A percentile compares a stretch with the other conserved stretches of the same genome.
phyloP scores from a whole-genome alignment of 805 yeast genomes.

The Candida ascalaphidarum region DNA sequence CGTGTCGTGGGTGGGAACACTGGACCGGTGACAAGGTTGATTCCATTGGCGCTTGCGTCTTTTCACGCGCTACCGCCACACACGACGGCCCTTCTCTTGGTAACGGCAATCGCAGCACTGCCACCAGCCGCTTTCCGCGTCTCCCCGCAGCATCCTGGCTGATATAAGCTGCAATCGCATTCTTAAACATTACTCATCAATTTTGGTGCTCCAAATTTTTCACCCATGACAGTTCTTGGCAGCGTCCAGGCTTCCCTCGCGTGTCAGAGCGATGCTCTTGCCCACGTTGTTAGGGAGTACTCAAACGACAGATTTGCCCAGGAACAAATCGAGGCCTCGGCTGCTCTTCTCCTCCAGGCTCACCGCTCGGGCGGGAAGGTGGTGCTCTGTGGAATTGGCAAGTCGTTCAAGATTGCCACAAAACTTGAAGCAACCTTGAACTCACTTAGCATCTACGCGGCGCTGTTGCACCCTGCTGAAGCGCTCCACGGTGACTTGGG shows the following conservation, averaged over 20 bases:
- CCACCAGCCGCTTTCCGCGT: too few species aligned
- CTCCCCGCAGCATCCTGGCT: too few species aligned
- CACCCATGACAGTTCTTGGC: too few species aligned
- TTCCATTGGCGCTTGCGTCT: too few species aligned
- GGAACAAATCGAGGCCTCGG: not conserved
- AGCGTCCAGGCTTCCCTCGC: not conserved
- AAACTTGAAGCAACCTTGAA: conserved; percentile 78
- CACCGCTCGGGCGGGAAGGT: conserved; percentile 49
- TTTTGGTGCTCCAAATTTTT: too few species aligned
- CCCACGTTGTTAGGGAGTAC: not conserved
- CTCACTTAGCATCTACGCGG: conserved; percentile 65
- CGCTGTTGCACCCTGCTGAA: conserved; percentile 71
- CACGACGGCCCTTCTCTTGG: too few species aligned
- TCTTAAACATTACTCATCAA: too few species aligned
- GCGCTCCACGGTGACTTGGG: conserved; percentile 92
- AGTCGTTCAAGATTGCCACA: conserved; percentile 69
- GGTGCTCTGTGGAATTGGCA: conserved; percentile 78
- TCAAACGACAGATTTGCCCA: not conserved
- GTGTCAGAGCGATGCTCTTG: not conserved
- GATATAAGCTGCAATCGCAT: too few species aligned
- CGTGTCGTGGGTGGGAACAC: too few species aligned
- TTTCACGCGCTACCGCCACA: too few species aligned
- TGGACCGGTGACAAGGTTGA: too few species aligned
- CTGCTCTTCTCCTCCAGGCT: not conserved
- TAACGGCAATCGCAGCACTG: too few species aligned